phyloP scores from a whole-genome alignment of 2,329 filamentous ascomycete species.

The Colletotrichum echinochloae region DNA sequence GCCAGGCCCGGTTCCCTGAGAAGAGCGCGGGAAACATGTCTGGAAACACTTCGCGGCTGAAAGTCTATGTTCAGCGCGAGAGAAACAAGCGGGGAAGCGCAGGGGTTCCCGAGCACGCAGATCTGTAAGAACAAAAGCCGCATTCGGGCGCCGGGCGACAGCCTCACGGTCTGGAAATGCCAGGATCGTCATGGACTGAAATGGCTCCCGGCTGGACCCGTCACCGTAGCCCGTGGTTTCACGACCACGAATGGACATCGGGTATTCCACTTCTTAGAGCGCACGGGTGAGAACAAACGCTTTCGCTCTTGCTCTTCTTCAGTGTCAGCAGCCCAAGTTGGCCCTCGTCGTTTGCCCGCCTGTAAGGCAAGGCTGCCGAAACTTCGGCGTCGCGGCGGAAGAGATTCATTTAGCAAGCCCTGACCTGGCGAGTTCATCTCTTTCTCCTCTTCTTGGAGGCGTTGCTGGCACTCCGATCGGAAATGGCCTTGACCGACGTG shows the following conservation, averaged over 20 bases:
- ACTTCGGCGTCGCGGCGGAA: conserved; percentile 29
- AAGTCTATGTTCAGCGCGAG: conserved; percentile 24
- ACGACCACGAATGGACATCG: background rate
- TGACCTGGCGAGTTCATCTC: conserved; percentile 22
- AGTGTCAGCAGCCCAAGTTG: conserved; percentile 15
- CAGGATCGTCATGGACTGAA: conserved; percentile 9
- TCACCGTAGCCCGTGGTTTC: conserved; percentile 5
- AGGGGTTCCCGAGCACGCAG: conserved; percentile 7
- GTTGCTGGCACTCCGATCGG: conserved; percentile 27
- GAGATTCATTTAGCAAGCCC: conserved; percentile 21
- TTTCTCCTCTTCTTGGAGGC: conserved; percentile 40
- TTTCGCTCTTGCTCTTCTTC: conserved; percentile 11
- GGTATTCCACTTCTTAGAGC: background rate
- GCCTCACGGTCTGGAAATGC: conserved; percentile 3
- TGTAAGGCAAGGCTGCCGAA: conserved; percentile 27
- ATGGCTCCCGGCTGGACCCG: background rate
- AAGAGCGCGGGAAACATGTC: background rate
- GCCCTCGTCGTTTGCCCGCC: conserved; percentile 13
- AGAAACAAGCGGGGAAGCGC: background rate
- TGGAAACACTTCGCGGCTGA: conserved; percentile 27
- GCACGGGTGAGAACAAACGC: background rate
- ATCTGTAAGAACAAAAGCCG: conserved; percentile 32
- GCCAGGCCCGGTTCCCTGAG: conserved; percentile 5
- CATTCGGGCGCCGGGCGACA: conserved; percentile 18
- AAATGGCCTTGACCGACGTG: conserved; percentile 38